Base-by-base conservation (phyloP, 768 basidiomycete genomes). In the Rossbeevera mucosa region DNA sequence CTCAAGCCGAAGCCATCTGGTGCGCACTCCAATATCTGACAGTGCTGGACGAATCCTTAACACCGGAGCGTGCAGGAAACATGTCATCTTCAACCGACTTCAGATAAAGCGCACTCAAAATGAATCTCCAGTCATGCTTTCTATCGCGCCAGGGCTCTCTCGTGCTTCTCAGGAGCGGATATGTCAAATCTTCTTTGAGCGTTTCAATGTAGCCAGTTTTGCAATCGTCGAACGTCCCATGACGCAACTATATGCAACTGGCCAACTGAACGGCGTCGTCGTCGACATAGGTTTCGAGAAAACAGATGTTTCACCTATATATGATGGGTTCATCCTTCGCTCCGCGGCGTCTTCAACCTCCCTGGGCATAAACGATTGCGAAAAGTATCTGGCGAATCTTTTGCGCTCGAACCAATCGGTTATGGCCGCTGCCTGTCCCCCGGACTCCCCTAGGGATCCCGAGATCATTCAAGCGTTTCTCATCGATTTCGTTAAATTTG, bases 1-100 rank as follows among this genome's bases (percentile, higher is more conserved):
- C 74, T 18, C 91, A 91, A 58, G 88, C 90, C 16, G 93, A 95
- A 66, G 94, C 91, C 0, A 74, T 96, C 47, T 92, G 92, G 93
- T 93, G 65, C 46, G 45, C 44, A 48, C 20, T 46, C n/a, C n/a
- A 4, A 47, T 26, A n/a, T 42, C 29, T n/a, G 26, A 31, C 47
- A n/a, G 11, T 48, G 33, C 30, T 21, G 20, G n/a, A n/a, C 43
- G 44, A 28, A 55, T 43, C 46, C 42, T 57, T 43, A 51, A 44
- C 50, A 25, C 46, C 16, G 20, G 54, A 25, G 24, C 44, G 30
- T 48, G 29, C 71, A 94, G 92, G 89, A 94, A 94, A 74, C 75
- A 94, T 60, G 71, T 89, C 46, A 78, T 96, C 16, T 92, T 93
- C 71, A 78, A 73, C 49, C 77, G 76, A 50, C 78, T 95, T 20